Evolutionary conservation across 2,329 filamentous ascomycete genomes (phyloP).

Genomic region (Ceratocystis lukuohia): DNA sequence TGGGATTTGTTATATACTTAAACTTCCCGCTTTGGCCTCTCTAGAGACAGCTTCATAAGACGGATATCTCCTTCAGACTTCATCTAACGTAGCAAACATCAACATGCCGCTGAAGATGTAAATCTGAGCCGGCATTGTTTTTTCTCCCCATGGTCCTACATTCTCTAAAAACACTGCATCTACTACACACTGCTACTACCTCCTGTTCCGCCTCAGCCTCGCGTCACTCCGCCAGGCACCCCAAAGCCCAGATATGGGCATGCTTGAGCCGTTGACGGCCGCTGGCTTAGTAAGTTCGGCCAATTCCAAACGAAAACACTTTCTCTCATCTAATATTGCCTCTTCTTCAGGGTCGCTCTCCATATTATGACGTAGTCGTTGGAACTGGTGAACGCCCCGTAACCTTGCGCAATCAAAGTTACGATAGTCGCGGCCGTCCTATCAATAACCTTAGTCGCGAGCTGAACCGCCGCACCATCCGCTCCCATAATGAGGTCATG

Average conservation of each 20-base stretch:
- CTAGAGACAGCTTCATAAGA: too few species aligned
- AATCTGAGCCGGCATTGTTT: not conserved
- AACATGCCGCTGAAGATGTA: not conserved
- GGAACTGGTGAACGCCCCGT: slow-evolving; percentile 34
- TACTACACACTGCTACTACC: not conserved
- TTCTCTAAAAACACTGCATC: too few species aligned
- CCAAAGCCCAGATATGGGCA: slow-evolving; percentile 32
- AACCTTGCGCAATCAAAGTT: slow-evolving; percentile 34
- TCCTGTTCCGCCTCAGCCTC: not conserved
- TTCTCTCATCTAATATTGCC: not conserved
- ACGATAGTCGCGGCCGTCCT: slow-evolving; percentile 43
- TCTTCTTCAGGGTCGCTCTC: slow-evolving; percentile 40
- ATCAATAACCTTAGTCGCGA: slow-evolving; percentile 41
- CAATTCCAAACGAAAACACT: not conserved
- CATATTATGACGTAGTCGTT: slow-evolving; percentile 43
- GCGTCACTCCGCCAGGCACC: not conserved
- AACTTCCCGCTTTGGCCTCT: too few species aligned
- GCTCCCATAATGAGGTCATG: slow-evolving; percentile 52
- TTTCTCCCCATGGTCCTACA: not conserved
- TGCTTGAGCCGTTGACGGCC: slow-evolving; percentile 43
- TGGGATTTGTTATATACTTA: too few species aligned
- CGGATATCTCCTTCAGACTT: too few species aligned
- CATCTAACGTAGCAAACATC: not conserved
- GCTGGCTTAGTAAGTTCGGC: slow-evolving; percentile 37
- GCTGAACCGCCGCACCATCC: slow-evolving; percentile 43